Base-by-base conservation (phyloP, 768 basidiomycete genomes). In the Tricholoma terreum region DNA sequence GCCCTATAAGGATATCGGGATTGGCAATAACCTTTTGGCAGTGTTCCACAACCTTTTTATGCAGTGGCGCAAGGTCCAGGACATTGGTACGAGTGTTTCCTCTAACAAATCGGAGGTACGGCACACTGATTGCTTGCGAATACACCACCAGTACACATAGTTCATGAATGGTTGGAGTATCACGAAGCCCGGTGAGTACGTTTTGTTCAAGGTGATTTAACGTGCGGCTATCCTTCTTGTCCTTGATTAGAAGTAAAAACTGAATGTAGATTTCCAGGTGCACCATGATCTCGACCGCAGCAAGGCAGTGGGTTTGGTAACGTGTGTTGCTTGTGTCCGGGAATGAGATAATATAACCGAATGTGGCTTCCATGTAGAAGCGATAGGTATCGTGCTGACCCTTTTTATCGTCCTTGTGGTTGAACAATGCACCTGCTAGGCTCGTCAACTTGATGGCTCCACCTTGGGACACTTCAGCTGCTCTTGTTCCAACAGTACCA, bases 241-340 rank as follows among this genome's bases (percentile, higher is more conserved):
- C 61, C 0, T 62, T 55, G 2, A 72, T 55, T 12, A 64, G 30
- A 14, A 61, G 54, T 0, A 75, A 51, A 57, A 70, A 72, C 2
- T 64, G 33, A 14, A 62, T 56, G 52, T 66, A 68, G 17, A 55
- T 14, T 0, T 61, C 35, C 3, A 63, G 63, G 34, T 70, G 40
- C 0, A 62, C 42, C 4, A 76, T 34, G 8, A 71, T 45, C 10
- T 58, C 65, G 1, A 54, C 55, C 0, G 67, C 67, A 4, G 65
- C 70, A 1, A 67, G 58, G n/a, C 63, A 58, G 46, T 75, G 63
- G 0, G 67, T 69, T 30, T 70, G 64, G 53, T 65, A 79, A 0
- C 68, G 68, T 0, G 65, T 76, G 55, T 75, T 77, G 58, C 69
- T 73, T 0, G 70, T 71, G 50, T 75, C 72, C 0, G 75, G 73